A percentile compares a stretch with the other conserved stretches of the same genome.
Evolutionary conservation across 2,329 filamentous ascomycete genomes (phyloP).

Genomic region (Diaporthe helianthi): DNA sequence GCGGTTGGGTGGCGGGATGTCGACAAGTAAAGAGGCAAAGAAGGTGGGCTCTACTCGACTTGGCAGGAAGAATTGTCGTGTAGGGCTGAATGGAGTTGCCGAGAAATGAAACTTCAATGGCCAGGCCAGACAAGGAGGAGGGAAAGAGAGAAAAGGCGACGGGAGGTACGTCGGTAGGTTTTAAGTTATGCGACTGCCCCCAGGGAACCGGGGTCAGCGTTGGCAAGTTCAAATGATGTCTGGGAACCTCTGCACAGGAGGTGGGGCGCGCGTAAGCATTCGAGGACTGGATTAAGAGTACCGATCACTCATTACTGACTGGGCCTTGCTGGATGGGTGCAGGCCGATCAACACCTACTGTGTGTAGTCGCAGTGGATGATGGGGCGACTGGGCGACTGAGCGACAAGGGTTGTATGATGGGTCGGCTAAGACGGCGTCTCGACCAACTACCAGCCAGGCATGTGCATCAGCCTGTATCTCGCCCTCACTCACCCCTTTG

Average conservation of each 20-base stretch:
- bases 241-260: conserved; percentile 1
- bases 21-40: neutral
- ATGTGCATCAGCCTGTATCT: neutral
- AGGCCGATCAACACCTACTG: conserved; percentile 3
- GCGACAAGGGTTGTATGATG: neutral
- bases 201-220: conserved; percentile 17
- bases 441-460: neutral
- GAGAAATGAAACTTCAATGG: conserved; percentile 25
- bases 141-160: conserved; percentile 9
- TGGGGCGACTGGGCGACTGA: neutral
- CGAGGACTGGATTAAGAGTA: neutral
- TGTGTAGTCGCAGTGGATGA: neutral
- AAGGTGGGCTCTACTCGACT: conserved; percentile 13
- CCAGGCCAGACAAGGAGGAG: conserved; percentile 21
- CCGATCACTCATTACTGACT: neutral
- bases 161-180: conserved; percentile 21
- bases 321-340: neutral
- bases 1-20: conserved; percentile 28
- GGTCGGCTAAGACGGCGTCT: conserved; percentile 19
- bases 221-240: conserved; percentile 20
- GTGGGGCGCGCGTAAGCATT: conserved; percentile 13
- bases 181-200: conserved; percentile 24
- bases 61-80: conserved; percentile 7
- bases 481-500: neutral
- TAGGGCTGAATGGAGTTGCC: conserved; percentile 20